Base-by-base conservation (phyloP, 148 eudicot species). In the Camellia granthamiana region DNA sequence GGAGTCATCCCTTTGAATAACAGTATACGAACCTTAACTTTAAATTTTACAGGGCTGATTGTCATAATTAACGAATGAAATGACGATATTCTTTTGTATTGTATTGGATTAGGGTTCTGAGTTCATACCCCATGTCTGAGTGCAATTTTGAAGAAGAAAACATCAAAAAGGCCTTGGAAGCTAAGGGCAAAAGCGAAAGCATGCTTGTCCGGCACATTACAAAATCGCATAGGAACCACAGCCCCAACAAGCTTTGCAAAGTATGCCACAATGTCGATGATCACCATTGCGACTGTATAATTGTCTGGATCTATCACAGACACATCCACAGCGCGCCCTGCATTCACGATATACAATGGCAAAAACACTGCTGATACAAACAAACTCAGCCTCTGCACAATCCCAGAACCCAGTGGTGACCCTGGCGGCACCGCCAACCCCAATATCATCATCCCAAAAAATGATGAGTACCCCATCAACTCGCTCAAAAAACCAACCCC, bases 151-250 rank as follows among this genome's bases (percentile, higher is more conserved):
- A 65, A 77, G 14, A 67, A 49, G 10, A 77, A 59, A 30, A 77
- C 63, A 77, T 77, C 80, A 18, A 56, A 77, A 15, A 77, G 21
- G 4, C 80, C 80, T 66, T 77, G 80, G 46, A 56, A 64, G 73
- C 63, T 77, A 30, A 77, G 73, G 72, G 60, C 80, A 41, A 77
- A 41, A 1, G 80, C 6, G 49, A 77, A 38, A 46, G 80, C 16
- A 52, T 77, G 62, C 73, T 52, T 49, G 11, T 2, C 15, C 15
- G 80, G 80, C 21, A 66, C 38, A 30, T 66, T 38, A 51, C 12
- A 66, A 15, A 66, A 30, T 19, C 47, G 63, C 23, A 59, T 52
- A 77, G 80, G 73, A 30, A 67, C 15, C 51, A 77, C 56, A 52
- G 80, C 11, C 1, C 73, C 63, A 8, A 12, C 49, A 52, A 77